phyloP scores from a whole-genome alignment of 179 eudicot species.

The Dionaea muscipula region DNA sequence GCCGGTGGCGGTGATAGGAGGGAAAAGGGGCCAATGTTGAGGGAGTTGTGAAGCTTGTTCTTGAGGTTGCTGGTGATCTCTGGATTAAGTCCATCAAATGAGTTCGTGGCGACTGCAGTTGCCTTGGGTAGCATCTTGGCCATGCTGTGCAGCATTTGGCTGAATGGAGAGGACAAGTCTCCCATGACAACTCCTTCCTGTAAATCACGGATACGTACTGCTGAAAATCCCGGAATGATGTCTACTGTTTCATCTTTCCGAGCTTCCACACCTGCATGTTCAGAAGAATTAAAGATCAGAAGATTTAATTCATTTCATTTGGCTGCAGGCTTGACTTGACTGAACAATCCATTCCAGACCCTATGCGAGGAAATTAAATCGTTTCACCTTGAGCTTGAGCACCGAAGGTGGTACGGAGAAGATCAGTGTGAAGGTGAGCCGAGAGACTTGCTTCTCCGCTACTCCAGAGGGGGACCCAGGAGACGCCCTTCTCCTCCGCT shows the following conservation, averaged over 20 bases:
- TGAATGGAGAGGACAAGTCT: conserved; percentile 18
- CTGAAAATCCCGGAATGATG: conserved; percentile 27
- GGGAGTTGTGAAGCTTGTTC: conserved; percentile 16
- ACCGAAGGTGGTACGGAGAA: conserved; percentile 18
- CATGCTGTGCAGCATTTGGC: conserved; percentile 23
- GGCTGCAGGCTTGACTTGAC: no score
- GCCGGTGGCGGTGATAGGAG: not conserved
- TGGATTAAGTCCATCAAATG: conserved; percentile 35
- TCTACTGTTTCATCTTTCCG: conserved; percentile 14
- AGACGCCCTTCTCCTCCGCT: conserved; percentile 31
- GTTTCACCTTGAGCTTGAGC: no score
- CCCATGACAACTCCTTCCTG: conserved; percentile 24
- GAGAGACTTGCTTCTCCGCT: conserved; percentile 29
- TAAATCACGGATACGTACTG: conserved; percentile 9
- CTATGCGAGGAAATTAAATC: no score
- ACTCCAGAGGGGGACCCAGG: conserved; percentile 57
- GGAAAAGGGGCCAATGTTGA: conserved; percentile 23
- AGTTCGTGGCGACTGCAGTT: conserved; percentile 24
- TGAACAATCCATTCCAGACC: no score
- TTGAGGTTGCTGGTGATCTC: conserved; percentile 17
- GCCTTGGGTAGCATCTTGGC: conserved; percentile 20
- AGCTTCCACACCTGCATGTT: conserved; percentile 11
- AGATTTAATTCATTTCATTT: no score
- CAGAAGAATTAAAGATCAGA: no score
- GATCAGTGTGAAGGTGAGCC: conserved; percentile 38